Base-by-base conservation (phyloP, 495 filamentous ascomycete species). In the Penicillium waksmanii region DNA sequence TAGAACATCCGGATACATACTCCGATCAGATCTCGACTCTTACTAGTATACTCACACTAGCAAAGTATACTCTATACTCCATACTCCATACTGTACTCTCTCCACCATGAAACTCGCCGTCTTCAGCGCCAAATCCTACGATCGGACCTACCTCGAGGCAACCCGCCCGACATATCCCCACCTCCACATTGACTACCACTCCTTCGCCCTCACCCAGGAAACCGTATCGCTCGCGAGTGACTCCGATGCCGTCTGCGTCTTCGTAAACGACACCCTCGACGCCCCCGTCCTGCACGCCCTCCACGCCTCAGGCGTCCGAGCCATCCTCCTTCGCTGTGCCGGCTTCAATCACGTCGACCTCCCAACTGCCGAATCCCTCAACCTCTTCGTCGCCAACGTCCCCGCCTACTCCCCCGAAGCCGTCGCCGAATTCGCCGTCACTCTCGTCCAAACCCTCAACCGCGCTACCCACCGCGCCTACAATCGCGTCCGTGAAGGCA, bases 311-410 rank as follows among this genome's bases (percentile, higher is more conserved):
- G 84, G 84, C 58, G 76, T 85, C 9, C 80, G 79, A 35, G 82
- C 83, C 25, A 73, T 87, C 62, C 78, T 87, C 18, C 81, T 90
- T 51, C 85, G 88, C 64, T 90, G 88, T 71, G 87, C 87, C 1
- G 87, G 88, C 35, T 89, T 79, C 77, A 90, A 90, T 69, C 86
- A 89, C 66, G 79, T 90, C 57, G 83, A 89, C 66, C 78, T 90
- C 13, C 35, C 43, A 8, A 68, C 74, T 0, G 88, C 88, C 59
- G 75, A 83, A 59, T 61, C 64, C 21, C 77, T 87, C 3, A 82
- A 82, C 42, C 65, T 90, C 66, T 83, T 86, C 67, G 86, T 90
- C 51, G 86, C 84, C 57, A 83, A 84, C 55, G 87, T 91, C 19
- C 86, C 87, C 0, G 77, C 86, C 1, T 90, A 91, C 70, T 85